phyloP scores from a whole-genome alignment of 148 eudicot species.

The Persicaria maculosa region DNA sequence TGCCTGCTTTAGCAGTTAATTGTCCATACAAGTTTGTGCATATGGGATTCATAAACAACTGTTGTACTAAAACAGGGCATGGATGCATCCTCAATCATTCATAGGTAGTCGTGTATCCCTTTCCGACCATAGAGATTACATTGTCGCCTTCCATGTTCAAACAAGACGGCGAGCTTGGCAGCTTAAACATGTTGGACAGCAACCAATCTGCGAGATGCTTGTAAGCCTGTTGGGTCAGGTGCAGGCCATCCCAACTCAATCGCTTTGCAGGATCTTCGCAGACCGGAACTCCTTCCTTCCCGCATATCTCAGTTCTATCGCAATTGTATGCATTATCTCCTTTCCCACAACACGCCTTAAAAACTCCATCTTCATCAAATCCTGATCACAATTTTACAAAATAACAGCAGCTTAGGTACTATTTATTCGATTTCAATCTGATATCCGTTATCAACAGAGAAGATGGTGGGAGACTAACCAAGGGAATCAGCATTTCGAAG shows the following conservation, averaged over 20 bases:
- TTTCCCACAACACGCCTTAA: conserved; percentile 23
- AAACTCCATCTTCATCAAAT: conserved; percentile 8
- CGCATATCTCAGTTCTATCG: background rate
- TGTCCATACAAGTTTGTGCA: no score
- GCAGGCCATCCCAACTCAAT: conserved; percentile 2
- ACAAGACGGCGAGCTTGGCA: background rate
- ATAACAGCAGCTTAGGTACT: no score
- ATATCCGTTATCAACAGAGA: background rate
- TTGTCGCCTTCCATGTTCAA: background rate
- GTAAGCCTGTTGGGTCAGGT: conserved; percentile 10
- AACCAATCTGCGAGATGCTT: conserved; percentile 8
- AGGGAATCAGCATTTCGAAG: conserved; percentile 16
- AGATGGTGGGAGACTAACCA: conserved; percentile 14
- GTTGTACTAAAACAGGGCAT: background rate
- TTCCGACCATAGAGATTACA: background rate
- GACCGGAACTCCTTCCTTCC: conserved; percentile 5
- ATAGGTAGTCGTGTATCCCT: background rate
- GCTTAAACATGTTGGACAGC: background rate
- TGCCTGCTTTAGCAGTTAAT: no score
- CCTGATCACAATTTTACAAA: conserved; percentile 7
- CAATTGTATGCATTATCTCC: conserved; percentile 18
- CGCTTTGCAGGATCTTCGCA: conserved; percentile 3
- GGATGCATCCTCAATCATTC: background rate
- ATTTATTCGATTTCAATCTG: background rate
- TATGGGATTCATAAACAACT: background rate